Base-by-base conservation (phyloP, 768 basidiomycete genomes). In the Cubamyces sp. region DNA sequence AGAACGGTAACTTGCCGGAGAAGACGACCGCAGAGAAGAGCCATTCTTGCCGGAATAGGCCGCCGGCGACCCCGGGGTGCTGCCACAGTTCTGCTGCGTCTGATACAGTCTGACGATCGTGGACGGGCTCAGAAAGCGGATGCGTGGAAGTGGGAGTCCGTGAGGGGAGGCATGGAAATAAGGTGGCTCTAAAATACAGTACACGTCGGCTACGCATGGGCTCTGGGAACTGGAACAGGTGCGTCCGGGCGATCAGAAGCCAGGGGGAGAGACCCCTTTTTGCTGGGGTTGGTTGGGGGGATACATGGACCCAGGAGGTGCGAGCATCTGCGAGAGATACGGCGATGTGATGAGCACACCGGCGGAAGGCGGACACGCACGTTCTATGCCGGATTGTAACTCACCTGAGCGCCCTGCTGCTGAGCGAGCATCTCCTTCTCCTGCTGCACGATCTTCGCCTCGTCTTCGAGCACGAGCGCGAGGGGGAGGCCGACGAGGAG, bases 351-450 rank as follows among this genome's bases (percentile, higher is more conserved):
- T 58, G 49, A 65, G 62, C 54, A 59, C 19, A 49, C 28, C 54
- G 34, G 59, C 52, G 53, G 47, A 50, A 30, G 49, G 34, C 55
- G 56, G 37, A 57, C 46, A 54, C 14, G 42, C 64, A 62, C 54
- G 54, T 52, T 56, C 52, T 25, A 26, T 28, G 40, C 26, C 19
- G 30, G 30, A 43, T 25, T 34, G 34, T 34, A 26, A 56, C 63
- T 43, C 52, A 64, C 63, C 74, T 94, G 92, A 14, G 89, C 90
- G 46, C 95, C 95, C 74, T 93, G 90, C 73, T 95, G 93, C 74
- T 96, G 95, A 54, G 92, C 92, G 64, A 92, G 78, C 84, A 93
- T 85, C 77, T 98, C 95, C 77, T 91, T 88, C 77, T 98, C 97
- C 77, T 98, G 95, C 49, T 89, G 87, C 12, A 94, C 89, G 60